Conservation (phyloP, 108 stramenopile genomes). For the Pseudonitzschia multiseries region DNA sequence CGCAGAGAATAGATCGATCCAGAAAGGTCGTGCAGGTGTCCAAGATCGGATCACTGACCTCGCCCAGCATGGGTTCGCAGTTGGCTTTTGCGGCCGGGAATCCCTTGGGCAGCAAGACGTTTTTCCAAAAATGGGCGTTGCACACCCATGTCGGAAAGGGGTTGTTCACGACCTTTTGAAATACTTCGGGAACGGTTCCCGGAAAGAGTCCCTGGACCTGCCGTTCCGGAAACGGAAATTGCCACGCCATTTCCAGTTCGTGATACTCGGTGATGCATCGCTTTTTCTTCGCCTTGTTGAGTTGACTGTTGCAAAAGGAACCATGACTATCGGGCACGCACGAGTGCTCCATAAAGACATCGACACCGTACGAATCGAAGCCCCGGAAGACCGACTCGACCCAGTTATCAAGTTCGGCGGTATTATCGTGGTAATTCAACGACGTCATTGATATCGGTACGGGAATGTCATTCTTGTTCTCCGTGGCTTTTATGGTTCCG, state of each 20-base stretch:
- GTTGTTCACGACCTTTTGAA: not conserved
- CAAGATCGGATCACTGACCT: conserved; percentile 51
- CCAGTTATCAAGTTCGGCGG: not conserved
- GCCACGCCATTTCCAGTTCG: conserved; percentile 9
- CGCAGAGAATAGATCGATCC: conserved; percentile 60
- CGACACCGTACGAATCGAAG: not conserved
- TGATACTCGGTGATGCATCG: conserved; percentile 4
- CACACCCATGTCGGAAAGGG: conserved; percentile 5
- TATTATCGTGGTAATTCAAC: not conserved
- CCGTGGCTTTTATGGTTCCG: not conserved
- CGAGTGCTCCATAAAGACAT: conserved; percentile 8
- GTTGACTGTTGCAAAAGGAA: not conserved
- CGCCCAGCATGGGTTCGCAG: conserved; percentile 55
- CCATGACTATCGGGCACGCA: conserved; percentile 5
- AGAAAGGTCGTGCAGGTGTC: conserved; percentile 56
- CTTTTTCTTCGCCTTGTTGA: not conserved
- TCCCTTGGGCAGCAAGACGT: not conserved
- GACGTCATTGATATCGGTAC: not conserved
- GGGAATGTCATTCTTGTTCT: not conserved
- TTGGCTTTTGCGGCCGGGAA: conserved; percentile 27
- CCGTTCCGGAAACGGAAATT: not conserved
- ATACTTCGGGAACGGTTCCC: not conserved
- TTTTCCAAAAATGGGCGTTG: conserved; percentile 2
- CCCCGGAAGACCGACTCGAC: conserved; percentile 21
- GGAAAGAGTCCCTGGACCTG: not conserved